Conservation (phyloP, 192 early-diverging fungal species). For the Bifiguratus adelaidae region DNA sequence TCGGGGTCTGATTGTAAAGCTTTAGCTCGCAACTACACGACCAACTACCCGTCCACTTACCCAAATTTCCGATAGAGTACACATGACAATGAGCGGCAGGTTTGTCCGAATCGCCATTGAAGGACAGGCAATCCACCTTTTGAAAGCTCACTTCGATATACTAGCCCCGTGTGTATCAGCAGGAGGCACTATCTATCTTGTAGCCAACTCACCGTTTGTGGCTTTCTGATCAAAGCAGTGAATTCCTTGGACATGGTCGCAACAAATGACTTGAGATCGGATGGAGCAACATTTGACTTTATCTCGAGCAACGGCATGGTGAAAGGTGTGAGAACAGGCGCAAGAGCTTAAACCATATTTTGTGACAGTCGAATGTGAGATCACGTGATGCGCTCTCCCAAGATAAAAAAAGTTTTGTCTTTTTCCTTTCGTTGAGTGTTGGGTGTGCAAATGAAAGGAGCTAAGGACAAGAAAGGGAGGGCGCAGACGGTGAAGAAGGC, state of each 20-base stretch:
- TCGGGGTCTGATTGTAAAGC: too few species aligned
- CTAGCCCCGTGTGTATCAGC: not conserved
- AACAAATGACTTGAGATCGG: constrained; percentile 9
- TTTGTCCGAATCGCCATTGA: constrained; percentile 6
- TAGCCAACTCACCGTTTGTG: constrained; percentile 13
- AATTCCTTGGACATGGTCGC: constrained; percentile 6
- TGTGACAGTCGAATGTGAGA: too few species aligned
- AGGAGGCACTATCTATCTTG: not conserved
- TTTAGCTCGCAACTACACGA: too few species aligned
- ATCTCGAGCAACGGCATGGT: constrained; percentile 27
- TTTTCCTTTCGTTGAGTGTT: too few species aligned
- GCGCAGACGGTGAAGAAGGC: not conserved
- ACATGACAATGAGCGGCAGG: constrained; percentile 11
- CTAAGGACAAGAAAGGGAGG: constrained; percentile 1
- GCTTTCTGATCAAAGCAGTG: constrained; percentile 16
- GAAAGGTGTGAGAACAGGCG: too few species aligned
- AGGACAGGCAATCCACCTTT: constrained; percentile 6
- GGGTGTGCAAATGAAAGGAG: too few species aligned
- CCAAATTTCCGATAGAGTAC: constrained; percentile 12
- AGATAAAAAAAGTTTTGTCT: too few species aligned
- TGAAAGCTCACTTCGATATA: constrained; percentile 11
- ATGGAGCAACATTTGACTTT: constrained; percentile 4
- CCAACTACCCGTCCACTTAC: too few species aligned
- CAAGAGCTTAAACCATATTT: too few species aligned
- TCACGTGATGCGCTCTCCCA: too few species aligned